Evolutionary conservation across 352 stramenopile genomes (phyloP), one percentile per base, ranked within the genome.

Genomic region (Globisporangium megalacanthum): DNA sequence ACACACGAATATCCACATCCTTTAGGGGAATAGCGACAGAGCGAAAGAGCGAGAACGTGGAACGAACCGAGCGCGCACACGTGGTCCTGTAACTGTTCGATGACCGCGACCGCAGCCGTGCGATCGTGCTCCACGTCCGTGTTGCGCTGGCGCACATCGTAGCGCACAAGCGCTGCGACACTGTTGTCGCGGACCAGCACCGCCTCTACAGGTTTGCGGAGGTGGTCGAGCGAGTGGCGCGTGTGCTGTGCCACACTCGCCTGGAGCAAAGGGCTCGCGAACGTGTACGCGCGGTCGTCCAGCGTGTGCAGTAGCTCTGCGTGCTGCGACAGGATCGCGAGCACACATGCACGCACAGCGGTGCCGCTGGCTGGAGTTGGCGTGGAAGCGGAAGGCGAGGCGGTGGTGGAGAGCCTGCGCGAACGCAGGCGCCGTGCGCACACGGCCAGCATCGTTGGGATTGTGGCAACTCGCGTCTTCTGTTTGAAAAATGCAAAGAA

Each of bases 201-300:
- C 6, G 69, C 60, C 55, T 88, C 80, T 1, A 93, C 36, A 0
- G 83, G 82, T 51, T 89, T 92, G 20, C 77, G 70, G 36, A 94
- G 46, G 54, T 94, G 85, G 59, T 94, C 83, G 3, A 94, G 70
- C 31, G 83, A 81, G 61, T 94, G 85, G 37, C 85, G 83, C 33
- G 80, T 84, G 65, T 94, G 85, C 56, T 87, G 77, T 0, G 80
- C 85, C 7, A 92, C 64, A 7, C 77, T 80, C 13, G 65, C 79
- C 47, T 84, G 66, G 41, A 92, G 19, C 10, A 91, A 62, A 17
- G 81, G 65, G 50, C 83, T 91, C 52, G 72, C 54, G 51, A 89
- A 94, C 20, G 60, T 72, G 70, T 93, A 94, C 33, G 76, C 62
- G 11, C 60, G 58, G 52, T 91, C 73, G 44, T 79, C 63, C 31